Conservation (phyloP, 306 rosid species). For the Vigna angularis region DNA sequence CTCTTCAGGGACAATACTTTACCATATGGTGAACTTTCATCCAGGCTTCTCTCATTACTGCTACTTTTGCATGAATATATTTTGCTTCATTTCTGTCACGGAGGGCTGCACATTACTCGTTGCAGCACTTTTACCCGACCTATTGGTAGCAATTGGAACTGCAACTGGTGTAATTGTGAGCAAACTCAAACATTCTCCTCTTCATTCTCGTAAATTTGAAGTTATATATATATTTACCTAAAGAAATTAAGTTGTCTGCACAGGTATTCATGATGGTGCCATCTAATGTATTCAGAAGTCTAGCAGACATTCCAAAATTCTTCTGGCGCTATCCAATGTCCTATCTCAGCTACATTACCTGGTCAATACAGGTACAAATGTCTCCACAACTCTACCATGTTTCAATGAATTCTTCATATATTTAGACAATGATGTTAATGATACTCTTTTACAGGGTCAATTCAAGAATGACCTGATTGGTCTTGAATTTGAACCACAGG, state of each 20-base stretch:
- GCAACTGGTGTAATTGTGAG: slow-evolving; percentile 49
- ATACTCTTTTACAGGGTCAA: slow-evolving; percentile 43
- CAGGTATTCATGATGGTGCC: slow-evolving; percentile 56
- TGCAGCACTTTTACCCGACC: slow-evolving; percentile 43
- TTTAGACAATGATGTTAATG: background rate
- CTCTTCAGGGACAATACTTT: slow-evolving; percentile 53
- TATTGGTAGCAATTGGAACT: slow-evolving; percentile 42
- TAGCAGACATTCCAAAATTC: slow-evolving; percentile 48
- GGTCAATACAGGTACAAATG: slow-evolving; percentile 50
- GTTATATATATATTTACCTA: background rate
- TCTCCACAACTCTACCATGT: background rate
- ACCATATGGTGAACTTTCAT: slow-evolving; percentile 52
- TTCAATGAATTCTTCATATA: background rate
- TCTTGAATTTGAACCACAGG: slow-evolving; percentile 50
- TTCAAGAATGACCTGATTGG: slow-evolving; percentile 58
- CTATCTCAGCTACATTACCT: slow-evolving; percentile 49
- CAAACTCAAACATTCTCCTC: background rate
- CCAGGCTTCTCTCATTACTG: slow-evolving; percentile 47
- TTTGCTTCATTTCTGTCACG: slow-evolving; percentile 41
- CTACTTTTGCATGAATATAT: slow-evolving; percentile 51
- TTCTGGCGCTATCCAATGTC: slow-evolving; percentile 61
- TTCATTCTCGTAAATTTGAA: background rate
- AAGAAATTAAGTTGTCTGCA: background rate
- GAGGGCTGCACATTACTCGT: slow-evolving; percentile 43
- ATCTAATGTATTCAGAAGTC: slow-evolving; percentile 43